Evolutionary conservation across 164 flowering plant genomes (phyloP).

Genomic region (Paratinospora sagittata): DNA sequence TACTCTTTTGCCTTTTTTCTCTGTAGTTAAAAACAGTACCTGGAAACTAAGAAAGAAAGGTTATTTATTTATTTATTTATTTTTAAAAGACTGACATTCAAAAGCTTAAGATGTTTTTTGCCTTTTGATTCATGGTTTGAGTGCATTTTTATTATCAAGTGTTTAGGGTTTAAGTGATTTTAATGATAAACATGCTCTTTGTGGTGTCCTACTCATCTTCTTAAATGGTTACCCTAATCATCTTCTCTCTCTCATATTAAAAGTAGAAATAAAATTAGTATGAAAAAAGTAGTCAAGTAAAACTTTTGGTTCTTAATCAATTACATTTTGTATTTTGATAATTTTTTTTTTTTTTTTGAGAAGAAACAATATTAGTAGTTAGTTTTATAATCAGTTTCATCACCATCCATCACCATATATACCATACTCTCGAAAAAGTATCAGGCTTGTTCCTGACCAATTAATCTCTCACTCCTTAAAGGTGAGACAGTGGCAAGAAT

Average conservation of each 20-base stretch:
- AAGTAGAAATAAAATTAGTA: no score
- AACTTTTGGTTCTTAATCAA: no score
- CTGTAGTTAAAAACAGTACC: background rate
- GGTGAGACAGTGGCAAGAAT: no score
- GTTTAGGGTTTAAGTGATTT: slow-evolving; percentile 2
- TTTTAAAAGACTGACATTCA: background rate
- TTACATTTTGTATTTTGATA: no score
- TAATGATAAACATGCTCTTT: background rate
- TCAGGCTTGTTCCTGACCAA: no score
- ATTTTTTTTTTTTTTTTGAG: no score
- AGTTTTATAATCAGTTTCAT: no score
- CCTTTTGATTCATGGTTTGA: background rate
- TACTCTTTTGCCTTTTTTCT: background rate
- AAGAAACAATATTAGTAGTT: no score
- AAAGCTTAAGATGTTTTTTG: slow-evolving; percentile 6
- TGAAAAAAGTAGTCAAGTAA: no score
- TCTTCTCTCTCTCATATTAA: background rate
- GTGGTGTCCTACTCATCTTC: background rate
- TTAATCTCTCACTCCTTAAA: no score
- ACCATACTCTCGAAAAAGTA: no score
- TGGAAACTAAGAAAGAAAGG: background rate
- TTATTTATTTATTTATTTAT: background rate
- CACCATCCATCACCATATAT: no score
- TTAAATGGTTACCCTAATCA: background rate
- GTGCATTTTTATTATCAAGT: background rate